These are phyloP conservation scores for Esteya vermicola DNA, from an alignment of 2,329 filamentous ascomycete genomes.

Conservation along the genomic window DNA sequence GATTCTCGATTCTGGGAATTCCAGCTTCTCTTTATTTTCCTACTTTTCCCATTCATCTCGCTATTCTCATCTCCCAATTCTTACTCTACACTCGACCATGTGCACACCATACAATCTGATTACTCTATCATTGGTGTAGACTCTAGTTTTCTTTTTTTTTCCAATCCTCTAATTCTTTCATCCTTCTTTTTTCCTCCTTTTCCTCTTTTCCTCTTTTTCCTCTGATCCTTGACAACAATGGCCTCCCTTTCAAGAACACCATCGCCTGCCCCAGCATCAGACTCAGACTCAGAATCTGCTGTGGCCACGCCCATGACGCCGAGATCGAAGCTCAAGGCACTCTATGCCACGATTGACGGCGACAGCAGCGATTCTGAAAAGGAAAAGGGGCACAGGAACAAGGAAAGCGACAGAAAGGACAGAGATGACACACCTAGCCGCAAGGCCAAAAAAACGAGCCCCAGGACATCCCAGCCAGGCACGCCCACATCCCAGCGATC, in stretches of 20 bases:
- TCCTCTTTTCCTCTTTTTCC: neutral
- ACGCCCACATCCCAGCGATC: neutral
- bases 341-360: slow-evolving; percentile 16
- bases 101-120: too few species aligned
- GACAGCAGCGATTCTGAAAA: slow-evolving; percentile 3
- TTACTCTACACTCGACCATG: too few species aligned
- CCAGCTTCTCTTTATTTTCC: too few species aligned
- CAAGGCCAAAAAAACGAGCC: neutral
- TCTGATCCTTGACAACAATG: slow-evolving; percentile 2
- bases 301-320: slow-evolving; percentile 35
- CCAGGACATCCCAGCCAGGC: neutral
- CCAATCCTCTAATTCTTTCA: neutral
- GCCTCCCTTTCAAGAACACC: slow-evolving; percentile 10
- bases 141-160: too few species aligned
- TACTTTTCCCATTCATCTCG: too few species aligned
- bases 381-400: slow-evolving; percentile 1
- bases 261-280: slow-evolving; percentile 25
- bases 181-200: neutral
- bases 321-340: slow-evolving; percentile 37
- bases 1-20: too few species aligned
- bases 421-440: neutral
- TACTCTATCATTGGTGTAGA: too few species aligned
- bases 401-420: neutral
- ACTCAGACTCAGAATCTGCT: slow-evolving; percentile 21
- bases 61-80: too few species aligned